These are phyloP conservation scores for Torrubiella hemipterigena DNA, from an alignment of 2,329 filamentous ascomycete genomes.

Conservation along the genomic window DNA sequence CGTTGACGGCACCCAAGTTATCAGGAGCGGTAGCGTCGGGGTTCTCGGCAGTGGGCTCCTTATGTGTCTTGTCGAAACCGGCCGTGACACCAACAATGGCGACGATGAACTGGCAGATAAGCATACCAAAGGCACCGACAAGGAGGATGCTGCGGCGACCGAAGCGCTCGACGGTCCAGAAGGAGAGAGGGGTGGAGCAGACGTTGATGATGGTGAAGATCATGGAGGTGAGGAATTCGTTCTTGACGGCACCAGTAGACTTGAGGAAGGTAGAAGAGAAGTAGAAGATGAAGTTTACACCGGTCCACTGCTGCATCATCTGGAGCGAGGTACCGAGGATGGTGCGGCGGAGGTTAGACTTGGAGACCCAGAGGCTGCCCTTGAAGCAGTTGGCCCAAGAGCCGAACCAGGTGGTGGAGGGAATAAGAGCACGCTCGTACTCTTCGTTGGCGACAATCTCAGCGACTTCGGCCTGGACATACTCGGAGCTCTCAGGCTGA, in stretches of 20 bases:
- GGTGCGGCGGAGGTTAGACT: constrained; percentile 58
- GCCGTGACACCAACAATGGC: constrained; percentile 60
- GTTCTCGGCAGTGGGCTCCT: constrained; percentile 27
- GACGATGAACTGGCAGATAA: constrained; percentile 77
- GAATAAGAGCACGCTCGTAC: constrained; percentile 63
- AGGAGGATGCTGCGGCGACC: constrained; percentile 74
- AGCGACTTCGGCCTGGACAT: constrained; percentile 65
- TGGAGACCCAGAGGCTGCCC: constrained; percentile 48
- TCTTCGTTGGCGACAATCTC: constrained; percentile 86
- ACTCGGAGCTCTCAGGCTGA: constrained; percentile 59
- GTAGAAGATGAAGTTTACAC: constrained; percentile 91
- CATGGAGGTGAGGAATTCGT: constrained; percentile 74
- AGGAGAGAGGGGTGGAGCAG: constrained; percentile 72
- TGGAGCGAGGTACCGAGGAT: constrained; percentile 62
- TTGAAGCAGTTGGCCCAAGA: constrained; percentile 60
- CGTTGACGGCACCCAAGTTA: constrained; percentile 47
- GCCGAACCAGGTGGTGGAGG: constrained; percentile 49
- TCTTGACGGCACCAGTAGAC: constrained; percentile 60
- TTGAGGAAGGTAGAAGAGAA: constrained; percentile 78
- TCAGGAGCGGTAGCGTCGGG: constrained; percentile 26
- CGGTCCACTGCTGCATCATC: constrained; percentile 76
- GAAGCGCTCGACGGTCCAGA: constrained; percentile 72
- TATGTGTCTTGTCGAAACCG: constrained; percentile 38
- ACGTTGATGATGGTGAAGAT: constrained; percentile 86
- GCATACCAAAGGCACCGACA: constrained; percentile 69